Percentiles rank a stretch among this genome's conserved stretches.
Evolutionary conservation across 495 filamentous ascomycete genomes (phyloP).

Genomic region (Aspergillus nidulans): DNA sequence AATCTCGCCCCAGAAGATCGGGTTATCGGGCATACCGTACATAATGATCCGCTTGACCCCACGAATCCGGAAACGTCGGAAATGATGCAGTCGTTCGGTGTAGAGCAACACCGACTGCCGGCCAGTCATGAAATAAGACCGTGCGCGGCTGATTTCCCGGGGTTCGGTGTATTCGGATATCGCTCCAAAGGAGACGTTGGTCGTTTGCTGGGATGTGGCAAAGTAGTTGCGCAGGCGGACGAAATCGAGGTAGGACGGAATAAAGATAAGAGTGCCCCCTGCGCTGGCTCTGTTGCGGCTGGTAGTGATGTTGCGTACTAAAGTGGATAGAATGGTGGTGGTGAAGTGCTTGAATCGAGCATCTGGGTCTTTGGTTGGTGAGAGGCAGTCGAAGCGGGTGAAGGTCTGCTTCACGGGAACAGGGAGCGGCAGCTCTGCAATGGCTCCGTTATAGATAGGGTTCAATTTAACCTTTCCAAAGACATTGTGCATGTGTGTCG

Average conservation of each 20-base stretch:
- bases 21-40: conserved; percentile 87
- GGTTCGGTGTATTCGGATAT: conserved; percentile 83
- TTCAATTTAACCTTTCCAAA: conserved; percentile 70
- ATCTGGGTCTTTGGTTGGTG: conserved; percentile 71
- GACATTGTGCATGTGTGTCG: conserved; percentile 71
- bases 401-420: conserved; percentile 80
- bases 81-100: conserved; percentile 91
- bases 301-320: conserved; percentile 54
- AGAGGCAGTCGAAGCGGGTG: conserved; percentile 72
- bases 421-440: conserved; percentile 59
- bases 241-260: conserved; percentile 91
- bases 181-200: conserved; percentile 70
- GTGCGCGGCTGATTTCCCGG: conserved; percentile 71
- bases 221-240: conserved; percentile 89
- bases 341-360: conserved; percentile 90
- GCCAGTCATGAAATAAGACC: conserved; percentile 81
- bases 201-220: conserved; percentile 62
- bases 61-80: conserved; percentile 72
- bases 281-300: conserved; percentile 32
- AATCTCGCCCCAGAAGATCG: conserved; percentile 82
- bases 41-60: conserved; percentile 78
- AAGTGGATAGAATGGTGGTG: conserved; percentile 66
- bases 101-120: conserved; percentile 82
- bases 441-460: conserved; percentile 60
- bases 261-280: conserved; percentile 72